Conservation (phyloP, 371 early-diverging fungal species). For the Saksenaea oblongispora region DNA sequence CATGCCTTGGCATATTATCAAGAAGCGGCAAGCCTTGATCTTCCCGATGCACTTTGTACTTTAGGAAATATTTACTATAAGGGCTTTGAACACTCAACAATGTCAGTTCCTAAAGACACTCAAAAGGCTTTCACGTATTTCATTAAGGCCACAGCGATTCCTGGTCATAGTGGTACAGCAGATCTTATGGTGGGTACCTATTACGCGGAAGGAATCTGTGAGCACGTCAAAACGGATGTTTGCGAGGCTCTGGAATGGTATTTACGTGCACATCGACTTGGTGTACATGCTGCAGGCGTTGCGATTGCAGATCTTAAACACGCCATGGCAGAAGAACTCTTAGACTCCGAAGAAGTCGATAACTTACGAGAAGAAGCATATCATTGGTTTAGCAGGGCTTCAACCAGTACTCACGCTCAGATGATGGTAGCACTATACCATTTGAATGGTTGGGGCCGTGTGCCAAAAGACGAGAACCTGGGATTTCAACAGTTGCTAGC, state of each 20-base stretch:
- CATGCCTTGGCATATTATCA: conserved; percentile 9
- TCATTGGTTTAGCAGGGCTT: conserved; percentile 13
- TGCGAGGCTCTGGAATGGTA: conserved; percentile 16
- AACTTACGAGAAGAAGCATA: conserved; percentile 15
- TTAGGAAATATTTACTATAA: conserved; percentile 21
- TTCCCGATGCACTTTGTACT: conserved; percentile 12
- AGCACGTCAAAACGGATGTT: conserved; percentile 2
- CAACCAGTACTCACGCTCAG: conserved; percentile 17
- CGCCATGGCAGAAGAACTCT: conserved; percentile 8
- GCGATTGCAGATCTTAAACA: conserved; percentile 24
- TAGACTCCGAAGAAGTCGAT: not conserved
- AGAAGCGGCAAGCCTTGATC: conserved; percentile 16
- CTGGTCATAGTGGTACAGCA: conserved; percentile 6
- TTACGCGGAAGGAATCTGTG: conserved; percentile 18
- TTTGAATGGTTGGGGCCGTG: conserved; percentile 27
- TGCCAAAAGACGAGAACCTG: conserved; percentile 6
- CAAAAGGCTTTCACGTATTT: conserved; percentile 21
- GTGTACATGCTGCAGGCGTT: conserved; percentile 17
- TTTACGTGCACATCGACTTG: conserved; percentile 10
- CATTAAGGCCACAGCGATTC: conserved; percentile 11
- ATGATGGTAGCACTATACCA: conserved; percentile 31
- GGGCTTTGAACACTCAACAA: conserved; percentile 7
- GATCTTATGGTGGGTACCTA: conserved; percentile 23
- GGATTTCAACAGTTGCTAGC: conserved; percentile 16
- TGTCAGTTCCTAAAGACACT: conserved; percentile 12